Evolutionary conservation across 2,329 filamentous ascomycete genomes (phyloP), one percentile per base, ranked within the genome.

Genomic region (Diaporthe capsici): DNA sequence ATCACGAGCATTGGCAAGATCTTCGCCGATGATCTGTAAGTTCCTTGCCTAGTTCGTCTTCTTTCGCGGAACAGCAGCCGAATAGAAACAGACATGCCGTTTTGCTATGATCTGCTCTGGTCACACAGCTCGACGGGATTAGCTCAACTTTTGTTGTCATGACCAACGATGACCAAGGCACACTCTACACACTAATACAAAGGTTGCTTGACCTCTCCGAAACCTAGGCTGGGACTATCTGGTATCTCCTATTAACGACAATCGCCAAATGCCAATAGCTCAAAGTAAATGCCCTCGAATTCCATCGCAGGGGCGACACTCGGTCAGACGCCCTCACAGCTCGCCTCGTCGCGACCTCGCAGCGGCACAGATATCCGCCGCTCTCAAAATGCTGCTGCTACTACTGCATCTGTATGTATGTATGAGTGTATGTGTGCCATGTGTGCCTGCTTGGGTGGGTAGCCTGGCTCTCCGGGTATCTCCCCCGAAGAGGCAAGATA

Each of bases 161-260:
- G 47, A 12, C 42, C n/a, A 12, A 67, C 25, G 9, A 34, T 28
- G 25, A 20, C 17, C 34, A n/a, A 63, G 20, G n/a, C 9, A 8
- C 7, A 15, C 25, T 47, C 22, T 53, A 42, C 13, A 44, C 10
- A 34, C 8, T 55, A 57, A 65, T 28, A 42, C 25, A 25, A 44
- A 57, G 6, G 7, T 42, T 73, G 37, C 20, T 31, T 28, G 51
- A 37, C 47, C 57, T 63, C n/a, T 49, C 28, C 42, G 31, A 42
- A 51, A 20, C n/a, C 37, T n/a, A 57, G 28, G 28, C 22, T 53
- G 49, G 37, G 65, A 49, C 67, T 72, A 67, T 72, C 68, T 75
- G 68, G 67, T 72, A 72, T 75, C 58, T 72, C 58, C 58, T 49
- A 57, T 67, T 28, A 72, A 67, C n/a, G 10, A 65, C 61, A 65